Evolutionary conservation across 2,329 filamentous ascomycete species (phyloP).

Genomic region (Trichoderma sp.): DNA sequence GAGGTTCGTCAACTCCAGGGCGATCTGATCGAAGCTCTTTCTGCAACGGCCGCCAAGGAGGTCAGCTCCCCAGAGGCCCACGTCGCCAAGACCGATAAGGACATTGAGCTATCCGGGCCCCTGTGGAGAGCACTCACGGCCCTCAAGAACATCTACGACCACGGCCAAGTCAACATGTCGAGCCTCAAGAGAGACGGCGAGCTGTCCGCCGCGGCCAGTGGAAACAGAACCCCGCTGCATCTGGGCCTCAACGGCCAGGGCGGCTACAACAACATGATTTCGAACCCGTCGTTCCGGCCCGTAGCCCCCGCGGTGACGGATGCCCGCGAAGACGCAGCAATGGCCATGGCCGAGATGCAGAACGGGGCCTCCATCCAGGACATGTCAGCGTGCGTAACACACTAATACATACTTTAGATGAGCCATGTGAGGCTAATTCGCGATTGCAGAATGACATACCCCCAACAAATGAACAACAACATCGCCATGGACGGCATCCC

Average conservation of each 20-base stretch:
- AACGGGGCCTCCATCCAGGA: constrained; percentile 55
- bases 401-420: not conserved
- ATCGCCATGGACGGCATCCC: constrained; percentile 50
- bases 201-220: constrained; percentile 50
- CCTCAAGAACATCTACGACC: constrained; percentile 67
- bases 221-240: constrained; percentile 46
- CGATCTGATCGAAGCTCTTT: constrained; percentile 64
- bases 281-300: constrained; percentile 33
- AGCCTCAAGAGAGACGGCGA: constrained; percentile 54
- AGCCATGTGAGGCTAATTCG: not conserved
- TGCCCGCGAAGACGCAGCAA: constrained; percentile 62
- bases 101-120: constrained; percentile 64
- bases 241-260: constrained; percentile 32
- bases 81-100: constrained; percentile 58
- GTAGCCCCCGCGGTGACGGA: constrained; percentile 42
- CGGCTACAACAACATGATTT: constrained; percentile 33
- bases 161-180: constrained; percentile 59
- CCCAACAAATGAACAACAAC: constrained; percentile 43
- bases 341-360: constrained; percentile 68
- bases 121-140: constrained; percentile 63
- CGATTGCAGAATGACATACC: constrained; percentile 16
- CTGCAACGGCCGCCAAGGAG: constrained; percentile 65
- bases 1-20: constrained; percentile 66
- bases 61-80: constrained; percentile 56
- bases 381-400: constrained; percentile 45